Conservation (phyloP, 345 rosid genomes). For the Citrus australasica region DNA sequence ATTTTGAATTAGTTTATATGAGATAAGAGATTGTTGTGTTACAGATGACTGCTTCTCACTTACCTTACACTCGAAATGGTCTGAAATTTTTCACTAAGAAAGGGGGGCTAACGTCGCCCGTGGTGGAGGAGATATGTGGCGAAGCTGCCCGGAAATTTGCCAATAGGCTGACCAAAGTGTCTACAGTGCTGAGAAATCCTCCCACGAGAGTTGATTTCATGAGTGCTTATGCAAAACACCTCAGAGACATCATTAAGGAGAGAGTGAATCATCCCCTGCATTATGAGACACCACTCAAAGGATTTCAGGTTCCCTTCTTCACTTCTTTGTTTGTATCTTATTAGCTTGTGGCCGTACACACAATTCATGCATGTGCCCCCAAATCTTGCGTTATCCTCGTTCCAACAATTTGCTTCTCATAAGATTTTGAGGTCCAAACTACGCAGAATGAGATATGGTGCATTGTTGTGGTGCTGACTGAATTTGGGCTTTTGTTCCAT, state of each 20-base stretch:
- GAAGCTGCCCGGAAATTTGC: conserved; percentile 72
- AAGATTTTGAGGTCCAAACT: neutral
- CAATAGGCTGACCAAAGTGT: conserved; percentile 60
- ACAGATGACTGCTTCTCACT: conserved; percentile 95
- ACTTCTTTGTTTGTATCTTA: neutral
- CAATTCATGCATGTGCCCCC: neutral
- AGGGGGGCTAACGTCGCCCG: conserved; percentile 81
- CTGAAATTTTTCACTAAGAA: conserved; percentile 81
- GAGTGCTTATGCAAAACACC: conserved; percentile 69
- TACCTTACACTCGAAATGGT: conserved; percentile 89
- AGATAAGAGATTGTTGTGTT: neutral
- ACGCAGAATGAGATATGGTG: neutral
- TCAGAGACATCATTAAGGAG: conserved; percentile 63
- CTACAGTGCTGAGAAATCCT: conserved; percentile 40
- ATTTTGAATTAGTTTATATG: neutral
- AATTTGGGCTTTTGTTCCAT: neutral
- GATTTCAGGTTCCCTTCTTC: conserved; percentile 54
- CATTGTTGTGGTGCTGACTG: neutral
- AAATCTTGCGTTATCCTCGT: neutral
- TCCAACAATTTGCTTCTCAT: neutral
- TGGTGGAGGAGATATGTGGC: conserved; percentile 82
- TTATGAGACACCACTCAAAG: conserved; percentile 76
- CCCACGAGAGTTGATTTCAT: conserved; percentile 67
- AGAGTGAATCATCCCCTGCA: conserved; percentile 78
- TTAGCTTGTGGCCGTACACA: neutral